These are phyloP conservation scores for Aspergillus unguis DNA, from an alignment of 2,329 filamentous ascomycete species.

Conservation along the genomic window DNA sequence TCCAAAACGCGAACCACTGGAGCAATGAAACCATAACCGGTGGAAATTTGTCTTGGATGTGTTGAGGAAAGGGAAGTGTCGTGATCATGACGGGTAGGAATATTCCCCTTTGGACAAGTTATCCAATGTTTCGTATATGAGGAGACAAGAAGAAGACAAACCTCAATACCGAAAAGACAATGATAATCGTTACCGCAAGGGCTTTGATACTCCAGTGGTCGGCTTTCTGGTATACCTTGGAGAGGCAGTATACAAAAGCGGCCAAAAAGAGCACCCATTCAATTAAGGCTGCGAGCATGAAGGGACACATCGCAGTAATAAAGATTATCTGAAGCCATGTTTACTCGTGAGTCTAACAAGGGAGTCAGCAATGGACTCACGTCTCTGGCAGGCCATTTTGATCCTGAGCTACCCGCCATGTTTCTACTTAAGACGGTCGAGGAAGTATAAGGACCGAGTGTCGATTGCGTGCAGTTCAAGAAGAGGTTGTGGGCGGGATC, in stretches of 20 bases:
- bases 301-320: slow-evolving; percentile 70
- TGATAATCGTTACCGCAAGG: slow-evolving; percentile 70
- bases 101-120: slow-evolving; percentile 57
- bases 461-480: background rate
- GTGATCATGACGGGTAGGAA: slow-evolving; percentile 95
- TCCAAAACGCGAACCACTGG: slow-evolving; percentile 96
- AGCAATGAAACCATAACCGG: slow-evolving; percentile 63
- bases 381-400: slow-evolving; percentile 36
- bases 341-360: background rate
- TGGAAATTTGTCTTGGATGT: slow-evolving; percentile 72
- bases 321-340: slow-evolving; percentile 68
- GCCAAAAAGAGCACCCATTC: slow-evolving; percentile 95
- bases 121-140: background rate
- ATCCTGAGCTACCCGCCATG: background rate
- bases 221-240: slow-evolving; percentile 85
- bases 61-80: slow-evolving; percentile 75
- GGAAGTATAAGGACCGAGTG: background rate
- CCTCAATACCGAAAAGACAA: slow-evolving; percentile 73
- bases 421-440: too few relatives aligned
- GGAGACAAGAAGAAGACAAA: slow-evolving; percentile 42
- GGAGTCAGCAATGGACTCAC: slow-evolving; percentile 25
- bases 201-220: slow-evolving; percentile 80
- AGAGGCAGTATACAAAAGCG: slow-evolving; percentile 88
- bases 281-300: slow-evolving; percentile 80
- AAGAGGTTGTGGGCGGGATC: background rate